Evolutionary conservation across 352 stramenopile species (phyloP), one percentile per base, ranked within the genome.

Genomic region (Phytophthora europaea): DNA sequence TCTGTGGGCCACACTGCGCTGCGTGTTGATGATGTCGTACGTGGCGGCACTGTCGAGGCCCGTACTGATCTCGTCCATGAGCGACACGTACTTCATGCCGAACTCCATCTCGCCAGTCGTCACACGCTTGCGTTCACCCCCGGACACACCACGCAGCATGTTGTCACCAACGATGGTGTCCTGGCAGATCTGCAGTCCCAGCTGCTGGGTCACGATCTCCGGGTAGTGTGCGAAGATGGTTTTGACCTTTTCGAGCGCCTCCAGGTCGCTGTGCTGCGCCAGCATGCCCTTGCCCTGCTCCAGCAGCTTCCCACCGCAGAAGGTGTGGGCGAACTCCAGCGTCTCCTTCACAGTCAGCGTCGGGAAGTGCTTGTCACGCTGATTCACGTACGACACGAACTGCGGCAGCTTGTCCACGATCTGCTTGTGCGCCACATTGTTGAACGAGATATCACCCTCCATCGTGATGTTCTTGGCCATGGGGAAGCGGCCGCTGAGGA

Each of bases 21-120:
- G 69, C 22, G 69, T 76, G 38, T 61, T 58, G 40, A 76, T 68
- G 63, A 76, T 76, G 16, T 74, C 67, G 33, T 53, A 74, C 28
- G 59, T 68, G 72, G 80, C 74, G 0, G 82, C 82, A 23, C 66
- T 81, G 67, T 90, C 83, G 4, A 90, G 72, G 3, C 83, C 83
- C 9, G 81, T 89, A n/a, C 70, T 86, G 78, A 89, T 84, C 58
- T 89, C 77, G 72, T 98, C 93, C 69, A 97, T 85, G n/a, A 97
- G 60, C 12, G 94, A 71, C 38, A 98, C 80, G 57, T 82, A 88
- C 61, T 87, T 84, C 47, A 79, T 75, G 54, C 81, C 78, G 53
- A 94, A 88, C 58, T 97, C 76, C 85, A 99, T 98, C 74, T 94
- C 84, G 18, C 85, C 86, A 5, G 78, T 85, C 16, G 87, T 94